Evolutionary conservation across 192 early-diverging fungal genomes (phyloP).

Genomic region (Chytriomyces hyalinus): DNA sequence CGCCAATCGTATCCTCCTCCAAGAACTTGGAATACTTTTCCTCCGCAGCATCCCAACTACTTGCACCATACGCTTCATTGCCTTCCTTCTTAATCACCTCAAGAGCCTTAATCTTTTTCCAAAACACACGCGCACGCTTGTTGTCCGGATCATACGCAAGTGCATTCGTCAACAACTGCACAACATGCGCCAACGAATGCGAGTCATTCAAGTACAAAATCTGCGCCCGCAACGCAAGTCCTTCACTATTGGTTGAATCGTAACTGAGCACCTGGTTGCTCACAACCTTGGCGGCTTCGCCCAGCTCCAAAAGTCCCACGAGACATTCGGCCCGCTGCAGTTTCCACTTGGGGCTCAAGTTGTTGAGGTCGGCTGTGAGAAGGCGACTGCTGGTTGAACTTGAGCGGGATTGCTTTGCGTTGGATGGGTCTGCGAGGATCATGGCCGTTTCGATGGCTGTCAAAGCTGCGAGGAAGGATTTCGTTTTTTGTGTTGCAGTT

Average conservation of each 20-base stretch:
- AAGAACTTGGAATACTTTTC: conserved; percentile 71
- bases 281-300: conserved; percentile 67
- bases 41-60: conserved; percentile 64
- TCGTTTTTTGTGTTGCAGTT: neutral
- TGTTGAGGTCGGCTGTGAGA: conserved; percentile 22
- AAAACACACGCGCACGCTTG: conserved; percentile 63
- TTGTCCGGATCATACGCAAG: conserved; percentile 82
- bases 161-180: conserved; percentile 55
- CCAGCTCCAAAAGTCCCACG: conserved; percentile 64
- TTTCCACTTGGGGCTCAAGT: conserved; percentile 58
- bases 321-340: conserved; percentile 70
- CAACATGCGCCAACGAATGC: conserved; percentile 44
- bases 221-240: conserved; percentile 68
- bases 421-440: conserved; percentile 45
- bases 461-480: conserved; percentile 6
- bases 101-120: conserved; percentile 67
- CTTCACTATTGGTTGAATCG: conserved; percentile 74
- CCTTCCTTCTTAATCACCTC: conserved; percentile 73
- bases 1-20: conserved; percentile 68
- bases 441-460: conserved; percentile 50
- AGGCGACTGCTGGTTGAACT: conserved; percentile 24
- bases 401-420: conserved; percentile 19
- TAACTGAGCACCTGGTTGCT: conserved; percentile 48
- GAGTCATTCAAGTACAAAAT: conserved; percentile 72
- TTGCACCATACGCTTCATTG: conserved; percentile 74